Evolutionary conservation across 306 rosid species (phyloP).

Genomic region (Senna tora): DNA sequence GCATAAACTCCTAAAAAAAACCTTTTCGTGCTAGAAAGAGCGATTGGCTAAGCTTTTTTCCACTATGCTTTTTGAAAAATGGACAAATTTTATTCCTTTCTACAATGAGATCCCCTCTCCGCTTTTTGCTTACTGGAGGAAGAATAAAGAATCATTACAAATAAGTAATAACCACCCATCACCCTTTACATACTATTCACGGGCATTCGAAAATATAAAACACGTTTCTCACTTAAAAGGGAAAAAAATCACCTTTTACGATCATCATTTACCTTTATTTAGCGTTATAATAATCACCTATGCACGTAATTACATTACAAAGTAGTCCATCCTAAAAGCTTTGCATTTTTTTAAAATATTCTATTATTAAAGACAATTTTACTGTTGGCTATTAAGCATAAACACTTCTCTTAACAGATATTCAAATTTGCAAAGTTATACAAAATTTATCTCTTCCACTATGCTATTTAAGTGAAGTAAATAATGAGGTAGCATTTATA

Average conservation of each 20-base stretch:
- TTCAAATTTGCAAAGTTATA: too few species aligned
- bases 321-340: too few species aligned
- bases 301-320: too few species aligned
- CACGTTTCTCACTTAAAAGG: neutral
- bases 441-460: too few species aligned
- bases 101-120: neutral
- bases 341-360: too few species aligned
- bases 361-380: too few species aligned
- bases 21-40: neutral
- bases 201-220: neutral
- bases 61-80: neutral
- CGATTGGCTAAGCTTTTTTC: neutral
- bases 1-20: neutral
- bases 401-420: too few species aligned
- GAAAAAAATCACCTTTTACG: too few species aligned
- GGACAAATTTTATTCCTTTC: neutral
- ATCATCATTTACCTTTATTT: neutral
- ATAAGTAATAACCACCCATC: constrained; percentile 25
- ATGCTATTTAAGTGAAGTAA: too few species aligned
- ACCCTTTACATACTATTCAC: neutral
- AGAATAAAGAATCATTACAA: constrained; percentile 34
- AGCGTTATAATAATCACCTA: neutral
- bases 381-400: too few species aligned
- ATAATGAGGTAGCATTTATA: too few species aligned
- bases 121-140: constrained; percentile 25